Evolutionary conservation across 2,329 filamentous ascomycete genomes (phyloP), one percentile per base, ranked within the genome.

Genomic region (Phyllosticta capitalensis): DNA sequence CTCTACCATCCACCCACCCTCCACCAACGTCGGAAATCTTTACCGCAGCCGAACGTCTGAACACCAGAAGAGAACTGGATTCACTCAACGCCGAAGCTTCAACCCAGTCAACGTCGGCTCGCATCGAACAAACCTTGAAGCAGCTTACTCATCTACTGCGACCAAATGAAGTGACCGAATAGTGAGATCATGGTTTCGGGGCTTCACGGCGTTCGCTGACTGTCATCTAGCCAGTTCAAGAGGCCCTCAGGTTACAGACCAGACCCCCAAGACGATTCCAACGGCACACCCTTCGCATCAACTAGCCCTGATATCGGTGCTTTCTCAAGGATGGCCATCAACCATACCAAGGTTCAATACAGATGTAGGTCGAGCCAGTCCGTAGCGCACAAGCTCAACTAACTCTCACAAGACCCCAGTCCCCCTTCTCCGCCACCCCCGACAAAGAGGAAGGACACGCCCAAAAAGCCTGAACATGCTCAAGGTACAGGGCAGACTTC

Each of bases 141-240:
- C 86, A 92, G 70, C 78, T 96, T 28, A 83, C 89, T 60, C 84
- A 86, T 63, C 81, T 95, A 49, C 73, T 96, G 59, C 84, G 85
- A 67, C 81, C 85, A 1, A 82, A 86, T n/a, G 85, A 86, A 62
- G 77, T 88, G 63, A 86, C 87, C 9, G 76, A 87, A 67, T 89
- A 83, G 87, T 89, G 74, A 70, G 78, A 67, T 56, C 9, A 52
- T 52, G 0, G 12, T 9, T 52, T 9, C 30, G 33, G 57, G n/a
- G n/a, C 14, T 45, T 6, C 5, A n/a, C 38, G 3, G 14, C 17
- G 3, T 21, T 3, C 5, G 14, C 19, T 52, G 10, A 52, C 50
- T 22, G 2, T 24, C 50, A 22, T 9, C 10, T 17, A 59, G 58
- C 28, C 55, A 55, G 58, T 59, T 59, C 52, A 61, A 61, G 21